Conservation (phyloP, 2,329 filamentous ascomycete species). For the Phialemoniopsis sp. region DNA sequence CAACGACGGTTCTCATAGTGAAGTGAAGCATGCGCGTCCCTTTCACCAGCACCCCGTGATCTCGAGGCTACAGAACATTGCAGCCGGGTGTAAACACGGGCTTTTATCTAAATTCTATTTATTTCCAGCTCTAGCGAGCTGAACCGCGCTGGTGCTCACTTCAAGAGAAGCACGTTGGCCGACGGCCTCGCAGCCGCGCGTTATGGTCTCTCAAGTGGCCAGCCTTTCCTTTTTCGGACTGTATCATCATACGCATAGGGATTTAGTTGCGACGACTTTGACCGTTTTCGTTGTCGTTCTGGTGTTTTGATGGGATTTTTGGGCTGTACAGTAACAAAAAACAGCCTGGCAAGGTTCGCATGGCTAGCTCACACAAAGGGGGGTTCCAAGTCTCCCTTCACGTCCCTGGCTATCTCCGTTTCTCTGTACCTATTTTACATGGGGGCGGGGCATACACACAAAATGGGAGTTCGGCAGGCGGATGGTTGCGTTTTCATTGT, state of each 20-base stretch:
- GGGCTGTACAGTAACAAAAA: conserved; percentile 1
- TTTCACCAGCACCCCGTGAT: not conserved
- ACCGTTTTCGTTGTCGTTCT: not conserved
- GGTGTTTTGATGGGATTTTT: not conserved
- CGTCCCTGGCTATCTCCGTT: too few species aligned
- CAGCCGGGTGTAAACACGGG: too few species aligned
- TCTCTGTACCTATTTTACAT: not conserved
- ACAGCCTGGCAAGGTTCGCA: not conserved
- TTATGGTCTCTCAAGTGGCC: too few species aligned
- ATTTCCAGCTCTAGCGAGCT: too few species aligned
- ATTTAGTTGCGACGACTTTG: not conserved
- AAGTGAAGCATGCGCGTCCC: not conserved
- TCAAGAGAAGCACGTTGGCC: too few species aligned
- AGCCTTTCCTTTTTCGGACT: not conserved
- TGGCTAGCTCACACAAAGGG: not conserved
- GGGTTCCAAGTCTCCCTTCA: not conserved
- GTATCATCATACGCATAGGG: not conserved
- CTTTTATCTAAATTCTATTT: too few species aligned
- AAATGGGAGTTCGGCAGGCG: not conserved
- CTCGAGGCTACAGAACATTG: too few species aligned
- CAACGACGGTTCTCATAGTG: conserved; percentile 53
- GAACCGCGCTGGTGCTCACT: too few species aligned
- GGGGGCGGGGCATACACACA: not conserved
- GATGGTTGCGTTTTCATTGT: not conserved
- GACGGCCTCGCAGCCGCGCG: too few species aligned